A percentile compares a stretch with the other conserved stretches of the same genome.
These are phyloP conservation scores for Exserohilum turcica DNA, from an alignment of 2,329 filamentous ascomycete species.

Conservation along the genomic window DNA sequence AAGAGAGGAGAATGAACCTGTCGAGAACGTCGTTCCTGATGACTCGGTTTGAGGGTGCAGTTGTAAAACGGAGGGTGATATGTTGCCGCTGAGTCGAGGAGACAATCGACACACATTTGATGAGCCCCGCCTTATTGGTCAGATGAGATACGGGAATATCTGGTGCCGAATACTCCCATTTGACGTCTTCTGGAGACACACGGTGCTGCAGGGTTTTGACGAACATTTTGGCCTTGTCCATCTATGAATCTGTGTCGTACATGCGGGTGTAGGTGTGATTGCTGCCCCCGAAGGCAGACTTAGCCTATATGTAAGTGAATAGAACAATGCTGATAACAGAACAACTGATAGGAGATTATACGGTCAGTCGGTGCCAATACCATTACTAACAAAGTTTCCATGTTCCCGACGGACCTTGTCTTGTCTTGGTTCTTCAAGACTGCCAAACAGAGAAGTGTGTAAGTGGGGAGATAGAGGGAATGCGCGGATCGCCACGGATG, in stretches of 20 bases:
- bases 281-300: too few species aligned
- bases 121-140: slow-evolving; percentile 13
- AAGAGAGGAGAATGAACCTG: slow-evolving; percentile 44
- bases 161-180: slow-evolving; percentile 35
- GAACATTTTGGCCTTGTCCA: slow-evolving; percentile 19
- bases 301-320: too few species aligned
- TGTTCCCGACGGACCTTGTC: too few species aligned
- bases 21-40: slow-evolving; percentile 35
- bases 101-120: slow-evolving; percentile 40
- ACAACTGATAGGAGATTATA: too few species aligned
- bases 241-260: too few species aligned
- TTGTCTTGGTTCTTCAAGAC: background rate
- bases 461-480: background rate
- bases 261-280: too few species aligned
- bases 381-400: too few species aligned
- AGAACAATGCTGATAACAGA: too few species aligned
- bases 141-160: slow-evolving; percentile 7
- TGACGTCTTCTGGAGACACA: slow-evolving; percentile 28
- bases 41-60: slow-evolving; percentile 40
- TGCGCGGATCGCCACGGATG: background rate
- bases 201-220: slow-evolving; percentile 22
- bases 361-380: too few species aligned
- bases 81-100: slow-evolving; percentile 29
- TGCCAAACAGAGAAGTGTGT: background rate
- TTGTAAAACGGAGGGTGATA: slow-evolving; percentile 35